These are phyloP conservation scores for Colletotrichum sojae DNA, from an alignment of 2,329 filamentous ascomycete species.

Conservation along the genomic window DNA sequence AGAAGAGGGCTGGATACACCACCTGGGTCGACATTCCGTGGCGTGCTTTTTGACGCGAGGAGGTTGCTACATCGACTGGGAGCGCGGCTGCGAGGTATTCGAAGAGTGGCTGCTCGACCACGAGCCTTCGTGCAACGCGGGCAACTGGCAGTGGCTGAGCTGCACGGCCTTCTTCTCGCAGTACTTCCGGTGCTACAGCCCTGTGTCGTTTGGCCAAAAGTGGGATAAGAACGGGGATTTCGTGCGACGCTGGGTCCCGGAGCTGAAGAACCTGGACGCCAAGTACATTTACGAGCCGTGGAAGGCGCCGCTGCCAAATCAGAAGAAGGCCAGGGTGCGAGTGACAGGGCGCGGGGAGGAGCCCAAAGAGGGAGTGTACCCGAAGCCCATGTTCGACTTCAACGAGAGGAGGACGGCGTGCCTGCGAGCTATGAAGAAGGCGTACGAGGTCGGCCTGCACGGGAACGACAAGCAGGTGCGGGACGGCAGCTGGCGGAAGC, in stretches of 20 bases:
- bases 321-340: slow-evolving; percentile 77
- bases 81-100: slow-evolving; percentile 83
- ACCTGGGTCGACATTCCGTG: slow-evolving; percentile 82
- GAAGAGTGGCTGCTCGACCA: slow-evolving; percentile 83
- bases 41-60: slow-evolving; percentile 86
- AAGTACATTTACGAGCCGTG: slow-evolving; percentile 87
- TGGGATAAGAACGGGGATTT: slow-evolving; percentile 80
- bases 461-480: slow-evolving; percentile 74
- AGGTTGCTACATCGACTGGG: slow-evolving; percentile 85
- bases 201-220: slow-evolving; percentile 80
- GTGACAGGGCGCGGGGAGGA: slow-evolving; percentile 68
- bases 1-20: slow-evolving; percentile 84
- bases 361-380: slow-evolving; percentile 68
- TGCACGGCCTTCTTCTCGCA: slow-evolving; percentile 83
- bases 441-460: slow-evolving; percentile 75
- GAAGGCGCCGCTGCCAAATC: slow-evolving; percentile 78
- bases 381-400: slow-evolving; percentile 86
- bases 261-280: slow-evolving; percentile 71
- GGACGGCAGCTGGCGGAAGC: slow-evolving; percentile 69
- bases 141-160: slow-evolving; percentile 85
- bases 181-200: slow-evolving; percentile 79
- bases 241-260: slow-evolving; percentile 76
- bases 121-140: slow-evolving; percentile 79
- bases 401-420: slow-evolving; percentile 72
- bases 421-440: slow-evolving; percentile 77